These are phyloP conservation scores for Viola odorata DNA, from an alignment of 345 rosid species.

Conservation along the genomic window DNA sequence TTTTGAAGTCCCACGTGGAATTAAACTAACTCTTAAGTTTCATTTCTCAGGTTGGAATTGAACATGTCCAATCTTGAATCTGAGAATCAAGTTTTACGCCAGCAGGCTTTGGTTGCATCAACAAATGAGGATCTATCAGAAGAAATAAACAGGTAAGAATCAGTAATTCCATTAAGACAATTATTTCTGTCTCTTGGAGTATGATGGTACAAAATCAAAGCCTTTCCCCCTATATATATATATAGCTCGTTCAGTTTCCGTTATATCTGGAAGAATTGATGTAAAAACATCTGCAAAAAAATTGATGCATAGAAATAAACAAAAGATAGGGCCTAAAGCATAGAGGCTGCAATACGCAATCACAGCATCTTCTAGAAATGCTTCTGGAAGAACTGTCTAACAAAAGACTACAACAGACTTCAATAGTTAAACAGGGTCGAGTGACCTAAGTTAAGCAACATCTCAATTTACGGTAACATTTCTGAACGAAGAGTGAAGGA, in stretches of 20 bases:
- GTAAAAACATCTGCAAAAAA: no score
- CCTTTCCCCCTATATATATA: not conserved
- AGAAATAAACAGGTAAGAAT: conserved; percentile 38
- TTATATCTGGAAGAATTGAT: no score
- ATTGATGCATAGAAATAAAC: no score
- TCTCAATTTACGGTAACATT: conserved; percentile 1
- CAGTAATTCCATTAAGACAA: not conserved
- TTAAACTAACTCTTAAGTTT: conserved; percentile 13
- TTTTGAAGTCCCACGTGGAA: conserved; percentile 1
- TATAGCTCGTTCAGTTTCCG: no score
- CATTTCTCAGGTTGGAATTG: conserved; percentile 37
- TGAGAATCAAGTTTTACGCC: conserved; percentile 67
- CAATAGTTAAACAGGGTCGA: not conserved
- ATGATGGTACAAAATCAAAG: not conserved
- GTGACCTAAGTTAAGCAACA: not conserved
- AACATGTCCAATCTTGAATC: conserved; percentile 54
- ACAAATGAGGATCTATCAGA: conserved; percentile 33
- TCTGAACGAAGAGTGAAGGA: not conserved
- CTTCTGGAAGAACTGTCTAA: no score
- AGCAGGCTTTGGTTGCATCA: conserved; percentile 49
- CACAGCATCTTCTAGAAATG: no score
- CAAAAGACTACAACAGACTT: not conserved
- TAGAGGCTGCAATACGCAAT: not conserved
- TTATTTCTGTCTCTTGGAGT: no score
- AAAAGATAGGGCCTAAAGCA: no score